A percentile compares a stretch with the other conserved stretches of the same genome.
Evolutionary conservation across 805 yeast genomes (phyloP).

Genomic region (Starmerella ratchasimensis): DNA sequence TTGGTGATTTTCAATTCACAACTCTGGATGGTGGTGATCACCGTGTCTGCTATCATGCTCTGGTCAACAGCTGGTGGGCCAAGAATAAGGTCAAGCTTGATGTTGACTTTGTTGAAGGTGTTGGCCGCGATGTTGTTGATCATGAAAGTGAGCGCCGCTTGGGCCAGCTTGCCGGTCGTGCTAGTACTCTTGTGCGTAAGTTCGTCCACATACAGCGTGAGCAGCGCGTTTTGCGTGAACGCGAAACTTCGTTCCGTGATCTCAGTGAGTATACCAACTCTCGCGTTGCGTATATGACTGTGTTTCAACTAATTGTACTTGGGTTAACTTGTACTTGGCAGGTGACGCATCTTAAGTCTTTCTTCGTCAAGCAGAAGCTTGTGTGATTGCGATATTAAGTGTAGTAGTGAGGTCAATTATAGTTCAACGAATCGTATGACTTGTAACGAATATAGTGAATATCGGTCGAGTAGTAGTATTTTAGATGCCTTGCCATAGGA

Average conservation of each 20-base stretch:
- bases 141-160: slow-evolving; percentile 43
- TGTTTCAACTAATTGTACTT: slow-evolving; percentile 56
- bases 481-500: too few relatives aligned
- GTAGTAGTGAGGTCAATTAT: not conserved
- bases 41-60: slow-evolving; percentile 60
- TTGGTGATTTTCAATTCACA: slow-evolving; percentile 64
- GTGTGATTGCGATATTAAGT: slow-evolving; percentile 30
- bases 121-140: slow-evolving; percentile 44
- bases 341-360: slow-evolving; percentile 58
- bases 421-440: too few relatives aligned
- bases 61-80: slow-evolving; percentile 46
- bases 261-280: slow-evolving; percentile 63
- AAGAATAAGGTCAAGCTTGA: slow-evolving; percentile 50
- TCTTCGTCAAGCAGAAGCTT: slow-evolving; percentile 79
- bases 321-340: slow-evolving; percentile 62
- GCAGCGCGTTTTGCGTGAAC: slow-evolving; percentile 45
- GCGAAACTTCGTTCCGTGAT: slow-evolving; percentile 67
- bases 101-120: slow-evolving; percentile 60
- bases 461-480: too few relatives aligned
- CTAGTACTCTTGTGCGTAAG: slow-evolving; percentile 43
- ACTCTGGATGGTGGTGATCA: slow-evolving; percentile 79
- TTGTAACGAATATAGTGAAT: too few relatives aligned
- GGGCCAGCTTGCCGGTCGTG: slow-evolving; percentile 40
- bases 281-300: slow-evolving; percentile 59
- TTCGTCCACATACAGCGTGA: slow-evolving; percentile 48